phyloP scores from a whole-genome alignment of 2,329 filamentous ascomycete species.

The Aulographum hederae region DNA sequence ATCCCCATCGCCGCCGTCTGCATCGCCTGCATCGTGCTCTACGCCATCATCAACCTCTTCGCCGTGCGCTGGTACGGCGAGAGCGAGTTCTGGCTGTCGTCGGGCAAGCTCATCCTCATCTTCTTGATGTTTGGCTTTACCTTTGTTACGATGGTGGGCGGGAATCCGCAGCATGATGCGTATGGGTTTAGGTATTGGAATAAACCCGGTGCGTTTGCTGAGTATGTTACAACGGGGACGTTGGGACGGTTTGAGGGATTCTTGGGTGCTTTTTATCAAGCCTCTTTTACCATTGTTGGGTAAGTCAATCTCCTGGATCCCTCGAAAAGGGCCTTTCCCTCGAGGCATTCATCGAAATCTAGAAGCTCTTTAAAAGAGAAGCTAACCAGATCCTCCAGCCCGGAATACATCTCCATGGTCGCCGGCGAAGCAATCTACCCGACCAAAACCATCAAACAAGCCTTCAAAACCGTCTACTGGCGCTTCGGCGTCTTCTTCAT shows the following conservation, averaged over 20 bases:
- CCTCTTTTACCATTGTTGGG: constrained; percentile 28
- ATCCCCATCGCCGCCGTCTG: constrained; percentile 2
- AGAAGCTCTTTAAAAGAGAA: too few relatives aligned
- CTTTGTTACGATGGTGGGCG: constrained; percentile 3
- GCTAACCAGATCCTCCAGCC: constrained; percentile 6
- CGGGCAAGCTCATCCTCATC: constrained; percentile 27
- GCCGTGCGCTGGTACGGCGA: constrained; percentile 27
- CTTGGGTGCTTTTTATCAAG: constrained; percentile 15
- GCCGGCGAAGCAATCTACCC: constrained; percentile 27
- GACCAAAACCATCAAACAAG: constrained; percentile 24
- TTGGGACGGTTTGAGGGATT: constrained; percentile 18
- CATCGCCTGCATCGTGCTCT: constrained; percentile 3
- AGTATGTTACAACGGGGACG: constrained; percentile 11
- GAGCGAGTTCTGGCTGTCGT: constrained; percentile 32
- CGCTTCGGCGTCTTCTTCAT: constrained; percentile 29
- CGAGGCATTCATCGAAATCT: too few relatives aligned
- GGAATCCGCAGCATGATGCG: constrained; percentile 10
- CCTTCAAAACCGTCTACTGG: constrained; percentile 29
- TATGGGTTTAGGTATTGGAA: constrained; percentile 29
- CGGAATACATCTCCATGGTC: constrained; percentile 30
- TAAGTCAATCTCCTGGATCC: too few relatives aligned
- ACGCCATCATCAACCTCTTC: constrained; percentile 23
- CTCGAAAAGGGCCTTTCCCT: too few relatives aligned
- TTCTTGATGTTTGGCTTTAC: constrained; percentile 24
- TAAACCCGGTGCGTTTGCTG: constrained; percentile 14